Conservation (phyloP, 78 protist species). For the Dictyostelium discoideum region dicty_2.7 NC_007090.3:4939001-4939500, state of each 20-base stretch:
- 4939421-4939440: background rate
- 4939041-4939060: constrained; percentile 6
- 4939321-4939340: constrained; percentile 13
- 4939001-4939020: constrained; percentile 57
- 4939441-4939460: background rate
- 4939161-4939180: background rate
- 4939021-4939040: constrained; percentile 47
- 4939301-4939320: constrained; percentile 21
- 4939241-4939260: constrained; percentile 53
- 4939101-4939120: background rate
- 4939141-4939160: background rate
- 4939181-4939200: constrained; percentile 19
- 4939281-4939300: constrained; percentile 32
- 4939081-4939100: background rate
- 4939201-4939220: background rate
- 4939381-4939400: background rate
- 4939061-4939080: constrained; percentile 1
- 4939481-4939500: background rate
- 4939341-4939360: background rate
- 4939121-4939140: background rate
- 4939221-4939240: constrained; percentile 33
- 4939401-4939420: background rate
- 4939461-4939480: background rate
- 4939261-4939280: background rate
- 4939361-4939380: background rate